Base-by-base conservation (phyloP, 2,329 filamentous ascomycete species). In the Ciborinia camelliae region DNA sequence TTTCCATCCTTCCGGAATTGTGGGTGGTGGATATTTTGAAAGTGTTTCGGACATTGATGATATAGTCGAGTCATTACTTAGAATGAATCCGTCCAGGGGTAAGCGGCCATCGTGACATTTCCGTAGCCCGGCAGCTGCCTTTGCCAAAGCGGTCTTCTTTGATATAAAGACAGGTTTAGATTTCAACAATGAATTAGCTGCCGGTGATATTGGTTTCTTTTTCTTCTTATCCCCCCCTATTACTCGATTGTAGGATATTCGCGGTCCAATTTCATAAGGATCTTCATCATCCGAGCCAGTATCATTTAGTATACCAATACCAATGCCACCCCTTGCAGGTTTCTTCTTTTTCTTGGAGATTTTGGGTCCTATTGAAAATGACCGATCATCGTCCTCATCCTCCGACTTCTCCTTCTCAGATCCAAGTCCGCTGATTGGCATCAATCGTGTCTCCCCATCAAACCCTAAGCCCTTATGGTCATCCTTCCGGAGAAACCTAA, bases 281-380 rank as follows among this genome's bases (percentile, higher is more conserved):
- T 97, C 93, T 72, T 98, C 95, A 53, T 97, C 93, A 70, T 98
- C 95, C 5, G 94, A 97, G 14, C 92, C 93, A 26, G 89, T 95
- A 70, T 97, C 94, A 72, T 98, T 97, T 53, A 98, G 78, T 1
- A 97, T 82, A 0, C 94, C 94, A 18, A 97, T 88, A 0, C 94
- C 94, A 68, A 98, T 91, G 0, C 90, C 91, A 3, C 89, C 86
- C 61, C 82, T 82, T 1, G 72, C 74, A 65, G 74, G 78, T 65
- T 80, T 79, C 71, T 76, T 77, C 72, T 88, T 89, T 64, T 86
- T 84, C 18, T 60, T 30, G 2, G 61, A 48, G 30, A 65, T 65
- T 35, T 68, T 68, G 4, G 72, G 67, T 14, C 62, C 68, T 18
- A 71, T 26, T 28, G 68, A 51, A 62, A 66, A 60, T 43, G 66